A percentile compares a stretch with the other conserved stretches of the same genome.
Evolutionary conservation across 805 yeast genomes (phyloP).

Genomic region (Ogataea nakhonphanomensis): DNA sequence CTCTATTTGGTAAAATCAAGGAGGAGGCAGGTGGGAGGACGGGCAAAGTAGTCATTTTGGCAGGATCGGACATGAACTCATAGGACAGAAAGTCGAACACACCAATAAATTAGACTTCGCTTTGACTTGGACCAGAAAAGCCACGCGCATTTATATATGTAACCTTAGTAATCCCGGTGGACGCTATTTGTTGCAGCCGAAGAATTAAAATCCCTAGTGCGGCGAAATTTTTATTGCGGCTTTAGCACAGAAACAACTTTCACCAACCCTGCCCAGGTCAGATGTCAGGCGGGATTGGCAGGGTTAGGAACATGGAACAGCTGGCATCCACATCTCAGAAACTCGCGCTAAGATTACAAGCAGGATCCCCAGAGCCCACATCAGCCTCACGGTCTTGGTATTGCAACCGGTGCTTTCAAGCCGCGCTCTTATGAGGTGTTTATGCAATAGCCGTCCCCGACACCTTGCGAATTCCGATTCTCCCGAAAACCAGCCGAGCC

Average conservation of each 20-base stretch:
- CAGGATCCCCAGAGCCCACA: too few species aligned
- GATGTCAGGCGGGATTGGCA: too few species aligned
- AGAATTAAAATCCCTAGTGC: not conserved
- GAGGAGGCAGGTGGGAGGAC: conserved; percentile 20
- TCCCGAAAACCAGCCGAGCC: conserved; percentile 3
- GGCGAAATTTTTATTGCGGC: not conserved
- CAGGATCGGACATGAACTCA: not conserved
- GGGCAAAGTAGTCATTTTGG: conserved; percentile 3
- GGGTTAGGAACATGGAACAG: too few species aligned
- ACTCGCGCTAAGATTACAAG: too few species aligned
- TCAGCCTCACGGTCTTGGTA: too few species aligned
- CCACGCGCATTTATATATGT: not conserved
- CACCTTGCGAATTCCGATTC: not conserved
- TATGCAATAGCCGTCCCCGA: conserved; percentile 4
- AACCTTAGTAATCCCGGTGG: not conserved
- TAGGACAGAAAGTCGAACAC: not conserved
- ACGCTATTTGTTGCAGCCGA: not conserved
- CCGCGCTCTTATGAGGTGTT: conserved; percentile 3
- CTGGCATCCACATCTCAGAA: too few species aligned
- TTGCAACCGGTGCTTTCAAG: not conserved
- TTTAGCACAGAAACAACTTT: too few species aligned
- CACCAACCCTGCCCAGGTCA: too few species aligned
- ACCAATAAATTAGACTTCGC: too few species aligned
- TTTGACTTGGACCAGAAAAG: not conserved
- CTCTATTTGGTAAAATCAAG: conserved; percentile 13